phyloP scores from a whole-genome alignment of 805 yeast genomes.

The Yarrowia bubula region DNA sequence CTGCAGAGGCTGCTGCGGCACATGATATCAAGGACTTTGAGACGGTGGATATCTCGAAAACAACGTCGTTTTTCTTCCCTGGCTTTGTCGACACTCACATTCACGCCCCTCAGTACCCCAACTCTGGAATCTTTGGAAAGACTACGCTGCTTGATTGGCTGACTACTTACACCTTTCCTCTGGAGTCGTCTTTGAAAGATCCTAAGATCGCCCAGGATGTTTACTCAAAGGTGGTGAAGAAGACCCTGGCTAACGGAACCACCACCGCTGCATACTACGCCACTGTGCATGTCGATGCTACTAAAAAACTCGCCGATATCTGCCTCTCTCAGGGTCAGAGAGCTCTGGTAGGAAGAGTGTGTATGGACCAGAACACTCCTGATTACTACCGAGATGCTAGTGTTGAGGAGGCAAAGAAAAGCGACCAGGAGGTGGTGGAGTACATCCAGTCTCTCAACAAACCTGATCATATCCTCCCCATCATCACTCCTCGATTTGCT shows the following conservation, averaged over 20 bases:
- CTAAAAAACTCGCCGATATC: conserved; percentile 72
- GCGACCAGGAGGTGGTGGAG: conserved; percentile 56
- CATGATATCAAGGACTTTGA: conserved; percentile 30
- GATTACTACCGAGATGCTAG: conserved; percentile 61
- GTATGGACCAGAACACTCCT: conserved; percentile 86
- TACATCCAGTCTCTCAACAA: conserved; percentile 53
- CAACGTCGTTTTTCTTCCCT: conserved; percentile 62
- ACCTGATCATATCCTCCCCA: conserved; percentile 61
- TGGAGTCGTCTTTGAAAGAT: conserved; percentile 68
- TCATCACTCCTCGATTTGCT: conserved; percentile 91
- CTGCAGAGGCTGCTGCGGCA: conserved; percentile 38
- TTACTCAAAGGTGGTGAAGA: conserved; percentile 63
- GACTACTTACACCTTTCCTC: conserved; percentile 79
- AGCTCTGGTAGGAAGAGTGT: conserved; percentile 88
- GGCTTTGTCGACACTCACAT: conserved; percentile 82
- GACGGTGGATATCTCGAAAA: conserved; percentile 17
- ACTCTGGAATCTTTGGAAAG: conserved; percentile 78
- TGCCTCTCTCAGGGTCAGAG: conserved; percentile 72
- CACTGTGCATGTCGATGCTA: conserved; percentile 74
- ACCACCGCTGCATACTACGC: conserved; percentile 92
- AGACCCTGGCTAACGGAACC: conserved; percentile 77
- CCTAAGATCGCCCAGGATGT: conserved; percentile 55
- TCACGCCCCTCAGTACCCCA: conserved; percentile 83
- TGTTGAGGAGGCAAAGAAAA: conserved; percentile 50
- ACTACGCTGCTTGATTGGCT: conserved; percentile 89